Evolutionary conservation across 176 grass and related monocot genomes (phyloP).

Genomic region (Zizania latifolia): DNA sequence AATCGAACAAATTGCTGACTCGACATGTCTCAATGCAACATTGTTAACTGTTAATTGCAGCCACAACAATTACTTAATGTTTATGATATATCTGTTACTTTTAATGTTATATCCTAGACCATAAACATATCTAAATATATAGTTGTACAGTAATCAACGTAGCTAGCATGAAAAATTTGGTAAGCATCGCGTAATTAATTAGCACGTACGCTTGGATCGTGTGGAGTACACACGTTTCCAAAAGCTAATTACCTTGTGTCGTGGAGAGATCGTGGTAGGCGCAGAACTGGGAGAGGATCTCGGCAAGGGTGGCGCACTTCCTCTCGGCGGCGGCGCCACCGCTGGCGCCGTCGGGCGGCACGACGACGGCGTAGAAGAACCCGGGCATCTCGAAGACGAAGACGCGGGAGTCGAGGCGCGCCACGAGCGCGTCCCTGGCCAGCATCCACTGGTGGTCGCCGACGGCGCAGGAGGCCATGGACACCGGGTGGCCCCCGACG

Average conservation of each 20-base stretch:
- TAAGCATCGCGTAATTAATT: too few species aligned
- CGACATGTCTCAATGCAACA: background rate
- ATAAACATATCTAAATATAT: too few species aligned
- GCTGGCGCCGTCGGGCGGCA: conserved; percentile 15
- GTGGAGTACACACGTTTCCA: background rate
- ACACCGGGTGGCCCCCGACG: conserved; percentile 42
- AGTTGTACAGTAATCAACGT: background rate
- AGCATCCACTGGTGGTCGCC: conserved; percentile 93
- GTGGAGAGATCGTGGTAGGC: conserved; percentile 51
- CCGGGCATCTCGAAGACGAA: conserved; percentile 75
- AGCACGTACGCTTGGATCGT: background rate
- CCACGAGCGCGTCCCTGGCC: conserved; percentile 56
- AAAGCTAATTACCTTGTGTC: conserved; percentile 29
- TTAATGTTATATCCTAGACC: background rate
- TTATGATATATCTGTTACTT: background rate
- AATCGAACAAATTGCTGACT: too few species aligned
- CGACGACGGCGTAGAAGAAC: conserved; percentile 55
- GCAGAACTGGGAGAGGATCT: conserved; percentile 63
- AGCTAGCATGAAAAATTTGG: background rate
- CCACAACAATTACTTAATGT: too few species aligned
- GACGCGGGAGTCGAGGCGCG: conserved; percentile 35
- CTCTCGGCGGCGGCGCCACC: conserved; percentile 4
- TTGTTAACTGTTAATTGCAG: background rate
- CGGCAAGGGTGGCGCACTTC: conserved; percentile 40
- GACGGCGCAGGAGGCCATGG: conserved; percentile 65